Base-by-base conservation (phyloP, 345 rosid genomes). In the Lumnitzera littorea region DNA sequence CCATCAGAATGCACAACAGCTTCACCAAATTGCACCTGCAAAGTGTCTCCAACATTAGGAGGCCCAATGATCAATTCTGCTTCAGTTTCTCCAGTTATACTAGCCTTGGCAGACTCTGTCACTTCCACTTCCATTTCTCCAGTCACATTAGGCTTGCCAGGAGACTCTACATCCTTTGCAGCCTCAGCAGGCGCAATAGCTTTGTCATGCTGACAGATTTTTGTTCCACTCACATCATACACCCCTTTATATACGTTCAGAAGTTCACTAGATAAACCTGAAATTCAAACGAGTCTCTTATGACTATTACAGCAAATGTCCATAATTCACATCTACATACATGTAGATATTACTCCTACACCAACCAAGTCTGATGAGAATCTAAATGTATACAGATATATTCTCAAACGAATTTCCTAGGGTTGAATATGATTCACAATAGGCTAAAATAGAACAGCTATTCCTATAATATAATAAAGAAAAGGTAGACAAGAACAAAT, bases 251-350 rank as follows among this genome's bases (percentile, higher is more conserved):
- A 86, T 74, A 91, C 65, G 61, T 72, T 66, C 51, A 67, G 69
- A 74, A 91, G 73, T 60, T 88, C 87, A 46, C 67, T 67, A 5
- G 87, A 84, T 81, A 88, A 67, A 71, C 96, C 99, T 95, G 84
- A 69, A 78, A 75, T 58, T 61, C 51, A 64, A 31, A 65, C 17
- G 68, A 58, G 52, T 56, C 47, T 46, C 13, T 43, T 51, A 25
- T 4, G 15, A 29, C 4, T 16, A n/a, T 5, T 2, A 46, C 20
- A 58, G 15, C 12, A 6, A 23, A 20, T 23, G 11, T 46, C 14
- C 11, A 36, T 36, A 36, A 36, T 36, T 5, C 11, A 36, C 43
- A 36, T 36, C 43, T 36, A 7, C 43, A 36, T 36, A 36, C 36
- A 29, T 29, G 36, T 36, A 36, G 43, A 36, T 7, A 36, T 36